Evolutionary conservation across 2,329 filamentous ascomycete genomes (phyloP).

Genomic region (Neonectria coccinea): DNA sequence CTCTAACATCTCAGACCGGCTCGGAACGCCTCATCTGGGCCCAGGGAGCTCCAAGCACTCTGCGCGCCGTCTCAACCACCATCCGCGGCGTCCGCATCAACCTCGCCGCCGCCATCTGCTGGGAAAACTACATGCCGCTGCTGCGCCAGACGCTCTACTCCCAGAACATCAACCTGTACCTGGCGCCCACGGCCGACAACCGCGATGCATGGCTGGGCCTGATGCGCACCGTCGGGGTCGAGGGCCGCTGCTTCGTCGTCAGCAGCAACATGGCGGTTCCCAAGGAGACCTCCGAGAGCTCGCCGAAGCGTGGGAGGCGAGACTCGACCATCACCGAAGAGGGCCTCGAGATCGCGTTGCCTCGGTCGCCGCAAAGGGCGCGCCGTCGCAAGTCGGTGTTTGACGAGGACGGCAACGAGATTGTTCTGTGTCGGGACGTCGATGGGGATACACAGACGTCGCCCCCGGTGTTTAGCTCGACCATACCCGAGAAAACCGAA

Average conservation of each 20-base stretch:
- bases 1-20: conserved; percentile 67
- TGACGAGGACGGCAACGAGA: conserved; percentile 67
- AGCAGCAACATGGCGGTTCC: conserved; percentile 86
- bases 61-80: conserved; percentile 81
- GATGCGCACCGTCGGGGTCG: conserved; percentile 84
- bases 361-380: conserved; percentile 42
- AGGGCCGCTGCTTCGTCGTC: conserved; percentile 87
- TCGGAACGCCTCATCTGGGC: conserved; percentile 89
- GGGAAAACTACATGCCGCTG: conserved; percentile 97
- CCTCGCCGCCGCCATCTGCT: conserved; percentile 90
- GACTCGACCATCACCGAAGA: conserved; percentile 60
- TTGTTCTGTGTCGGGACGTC: conserved; percentile 55
- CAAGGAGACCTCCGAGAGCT: conserved; percentile 20
- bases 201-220: conserved; percentile 84
- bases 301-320: conserved; percentile 26
- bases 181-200: conserved; percentile 89
- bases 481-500: conserved; percentile 42
- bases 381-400: conserved; percentile 57
- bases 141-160: conserved; percentile 85
- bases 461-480: conserved; percentile 18
- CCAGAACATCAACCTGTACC: conserved; percentile 92
- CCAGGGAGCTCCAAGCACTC: conserved; percentile 81
- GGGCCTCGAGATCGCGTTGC: conserved; percentile 61
- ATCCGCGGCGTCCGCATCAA: conserved; percentile 85
- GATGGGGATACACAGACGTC: conserved; percentile 6